Conservation (phyloP, 805 yeast genomes). For the Suhomyces pyralidae region DNA sequence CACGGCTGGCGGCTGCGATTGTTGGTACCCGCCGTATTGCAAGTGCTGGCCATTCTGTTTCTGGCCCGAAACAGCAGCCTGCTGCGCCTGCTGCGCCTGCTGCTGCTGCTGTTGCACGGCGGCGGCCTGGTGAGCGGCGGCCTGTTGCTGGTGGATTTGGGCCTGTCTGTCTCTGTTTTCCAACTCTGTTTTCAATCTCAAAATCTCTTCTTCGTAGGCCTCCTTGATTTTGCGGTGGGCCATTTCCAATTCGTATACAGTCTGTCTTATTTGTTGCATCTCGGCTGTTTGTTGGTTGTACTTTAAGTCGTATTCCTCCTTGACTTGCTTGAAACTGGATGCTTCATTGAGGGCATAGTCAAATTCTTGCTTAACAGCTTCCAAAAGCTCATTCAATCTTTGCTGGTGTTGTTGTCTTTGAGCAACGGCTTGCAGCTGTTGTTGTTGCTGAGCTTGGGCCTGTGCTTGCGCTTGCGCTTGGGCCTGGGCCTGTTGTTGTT, state of each 20-base stretch:
- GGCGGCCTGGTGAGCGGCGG: slow-evolving; percentile 40
- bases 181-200: slow-evolving; percentile 78
- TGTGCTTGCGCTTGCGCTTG: slow-evolving; percentile 16
- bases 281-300: slow-evolving; percentile 90
- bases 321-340: slow-evolving; percentile 77
- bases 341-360: slow-evolving; percentile 84
- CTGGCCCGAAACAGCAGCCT: slow-evolving; percentile 27
- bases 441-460: slow-evolving; percentile 19
- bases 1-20: slow-evolving; percentile 13
- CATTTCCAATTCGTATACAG: slow-evolving; percentile 89
- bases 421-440: slow-evolving; percentile 28
- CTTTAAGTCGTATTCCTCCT: slow-evolving; percentile 88
- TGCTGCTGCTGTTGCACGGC: slow-evolving; percentile 35
- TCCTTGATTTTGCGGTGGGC: slow-evolving; percentile 95
- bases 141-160: slow-evolving; percentile 34
- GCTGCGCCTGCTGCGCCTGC: slow-evolving; percentile 40
- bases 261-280: slow-evolving; percentile 89
- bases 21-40: slow-evolving; percentile 14
- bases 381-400: slow-evolving; percentile 73
- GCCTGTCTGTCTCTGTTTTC: slow-evolving; percentile 71
- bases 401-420: slow-evolving; percentile 44
- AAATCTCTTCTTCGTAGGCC: slow-evolving; percentile 90
- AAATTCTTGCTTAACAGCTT: slow-evolving; percentile 89
- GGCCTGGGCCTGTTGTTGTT: slow-evolving; percentile 11
- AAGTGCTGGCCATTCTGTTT: slow-evolving; percentile 14